Evolutionary conservation across 331 rosid species (phyloP), one percentile per base, ranked within the genome.

Genomic region (Pyracantha coccinea): DNA sequence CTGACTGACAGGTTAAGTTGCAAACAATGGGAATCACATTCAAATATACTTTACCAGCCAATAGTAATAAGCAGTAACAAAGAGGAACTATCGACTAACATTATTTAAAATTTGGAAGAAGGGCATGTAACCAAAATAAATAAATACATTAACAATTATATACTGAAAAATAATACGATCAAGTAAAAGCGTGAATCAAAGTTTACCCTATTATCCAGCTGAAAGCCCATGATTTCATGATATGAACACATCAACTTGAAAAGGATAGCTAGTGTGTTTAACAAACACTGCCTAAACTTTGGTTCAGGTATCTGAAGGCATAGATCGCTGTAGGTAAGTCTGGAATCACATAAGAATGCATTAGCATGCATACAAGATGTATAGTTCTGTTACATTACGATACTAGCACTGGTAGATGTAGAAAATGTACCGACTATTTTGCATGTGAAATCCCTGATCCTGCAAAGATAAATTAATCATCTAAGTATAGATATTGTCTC

Each of bases 311-410:
- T 95, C 77, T 78, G 90, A 76, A 82, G 90, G 90, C 99, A 95
- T 63, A 95, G 85, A 76, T 95, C 99, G 67, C 99, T 95, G 93
- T 95, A 95, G 61, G 99, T 92, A 84, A 92, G 88, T 89, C 99
- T 95, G 97, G 50, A 76, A 88, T 54, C 50, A 81, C 76, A 70
- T 70, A 20, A 67, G 66, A 80, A 77, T 54, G 32, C 41, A 86
- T 64, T 54, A 76, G 80, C 68, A 81, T 68, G 83, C 62, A 72
- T 55, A 77, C 73, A 54, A 29, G 73, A 72, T 45, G 60, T 45
- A 62, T 19, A 61, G 77, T 60, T n/a, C 35, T 35, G 14, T 62
- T 33, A 28, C 23, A 32, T 21, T 21, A 24, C 50, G 52, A 60
- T 66, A 75, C 63, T 78, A 70, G 61, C 57, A 64, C 61, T 44